Evolutionary conservation across 768 basidiomycete genomes (phyloP), one percentile per base, ranked within the genome.

Genomic region (Peribolospora kevripleyi): DNA sequence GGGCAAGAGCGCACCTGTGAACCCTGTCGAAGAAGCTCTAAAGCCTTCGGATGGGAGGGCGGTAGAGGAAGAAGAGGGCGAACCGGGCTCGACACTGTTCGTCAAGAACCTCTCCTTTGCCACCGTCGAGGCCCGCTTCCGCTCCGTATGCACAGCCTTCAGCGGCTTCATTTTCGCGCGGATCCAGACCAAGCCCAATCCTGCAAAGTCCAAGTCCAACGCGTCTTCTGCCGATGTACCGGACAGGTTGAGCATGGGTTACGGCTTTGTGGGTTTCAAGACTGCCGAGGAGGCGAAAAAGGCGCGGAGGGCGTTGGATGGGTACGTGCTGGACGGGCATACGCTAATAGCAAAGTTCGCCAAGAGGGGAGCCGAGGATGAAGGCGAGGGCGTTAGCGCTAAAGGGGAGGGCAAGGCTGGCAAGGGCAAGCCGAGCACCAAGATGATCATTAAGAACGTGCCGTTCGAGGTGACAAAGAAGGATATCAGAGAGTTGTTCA

Each of bases 401-500:
- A 65, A 66, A 48, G 66, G 62, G 45, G 68, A 68, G 58, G 66
- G 61, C 51, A 70, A 68, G 48, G 70, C 64, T 41, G 71, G 66
- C 55, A 68, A 64, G 37, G 69, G 61, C 11, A 76, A 74, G 51
- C 74, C 74, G 56, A 81, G 82, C 58, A 83, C 87, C 59, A 97
- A 95, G 77, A 80, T 97, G 75, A 78, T 97, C 52, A 86, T 97
- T 61, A 97, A 95, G 77, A 98, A 98, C 63, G 75, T 95, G 54
- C 88, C 93, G 46, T 98, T 98, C 70, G 93, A 98, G 68, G 85
- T 82, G 48, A 81, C 81, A 47, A 85, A 82, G 72, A 87, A 83
- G 70, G 93, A 98, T 61, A 74, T 98, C 37, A 73, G 82, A 54
- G 82, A 84, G 58, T 67, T 97, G 42, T 93, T 97, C 67, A 75